Evolutionary conservation across 2,329 filamentous ascomycete species (phyloP).

Genomic region (Erysiphe pulchra): DNA sequence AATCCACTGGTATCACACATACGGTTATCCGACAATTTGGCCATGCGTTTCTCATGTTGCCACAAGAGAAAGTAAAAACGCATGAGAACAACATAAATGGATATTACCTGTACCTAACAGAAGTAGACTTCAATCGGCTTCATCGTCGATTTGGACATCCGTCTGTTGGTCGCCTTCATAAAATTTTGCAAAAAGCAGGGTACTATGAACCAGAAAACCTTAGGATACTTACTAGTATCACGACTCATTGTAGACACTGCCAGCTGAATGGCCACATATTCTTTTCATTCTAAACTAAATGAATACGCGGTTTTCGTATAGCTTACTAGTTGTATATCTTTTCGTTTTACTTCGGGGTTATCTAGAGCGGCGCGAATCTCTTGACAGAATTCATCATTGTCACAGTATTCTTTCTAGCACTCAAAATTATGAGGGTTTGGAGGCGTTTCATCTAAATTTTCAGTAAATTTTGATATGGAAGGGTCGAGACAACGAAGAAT

Average conservation of each 20-base stretch:
- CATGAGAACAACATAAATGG: not conserved
- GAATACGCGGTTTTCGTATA: not conserved
- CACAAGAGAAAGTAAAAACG: not conserved
- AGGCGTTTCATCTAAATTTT: no score
- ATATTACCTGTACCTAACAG: not conserved
- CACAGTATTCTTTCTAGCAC: not conserved
- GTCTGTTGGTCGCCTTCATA: not conserved
- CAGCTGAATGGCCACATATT: not conserved
- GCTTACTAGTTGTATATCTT: not conserved
- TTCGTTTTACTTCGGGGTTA: not conserved
- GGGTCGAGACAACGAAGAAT: no score
- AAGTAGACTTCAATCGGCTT: not conserved
- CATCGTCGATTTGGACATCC: conserved; percentile 1
- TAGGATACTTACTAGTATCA: not conserved
- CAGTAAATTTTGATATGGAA: no score
- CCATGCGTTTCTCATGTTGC: not conserved
- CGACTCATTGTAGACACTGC: not conserved
- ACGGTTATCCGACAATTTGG: not conserved
- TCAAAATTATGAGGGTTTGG: no score
- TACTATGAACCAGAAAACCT: not conserved
- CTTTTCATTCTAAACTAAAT: not conserved
- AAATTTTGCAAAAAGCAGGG: not conserved
- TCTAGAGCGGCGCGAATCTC: not conserved
- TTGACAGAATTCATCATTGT: not conserved
- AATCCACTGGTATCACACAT: not conserved